Evolutionary conservation across 148 eudicot genomes (phyloP).

Genomic region (Amaranthus palmeri): DNA sequence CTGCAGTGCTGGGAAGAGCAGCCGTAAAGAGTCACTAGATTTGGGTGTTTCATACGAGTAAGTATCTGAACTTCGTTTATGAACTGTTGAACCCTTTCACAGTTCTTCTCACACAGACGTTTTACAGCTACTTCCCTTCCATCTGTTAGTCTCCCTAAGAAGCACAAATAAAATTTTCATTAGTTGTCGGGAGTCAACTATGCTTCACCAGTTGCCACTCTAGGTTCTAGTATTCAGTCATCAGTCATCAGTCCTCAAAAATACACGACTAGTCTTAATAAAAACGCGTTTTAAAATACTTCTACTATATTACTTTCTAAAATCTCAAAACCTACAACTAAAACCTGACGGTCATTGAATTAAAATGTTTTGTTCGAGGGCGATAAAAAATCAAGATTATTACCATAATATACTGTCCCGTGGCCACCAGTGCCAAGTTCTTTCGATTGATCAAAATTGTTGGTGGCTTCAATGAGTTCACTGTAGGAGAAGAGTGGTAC

Average conservation of each 20-base stretch:
- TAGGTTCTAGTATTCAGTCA: too few species aligned
- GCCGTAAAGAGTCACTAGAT: constrained; percentile 51
- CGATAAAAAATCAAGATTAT: neutral
- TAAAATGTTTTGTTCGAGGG: neutral
- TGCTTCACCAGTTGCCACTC: too few species aligned
- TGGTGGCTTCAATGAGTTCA: constrained; percentile 48
- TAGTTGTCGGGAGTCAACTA: too few species aligned
- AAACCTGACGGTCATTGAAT: too few species aligned
- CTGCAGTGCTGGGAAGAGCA: constrained; percentile 47
- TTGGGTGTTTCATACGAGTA: constrained; percentile 37
- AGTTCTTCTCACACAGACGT: constrained; percentile 47
- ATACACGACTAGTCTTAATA: too few species aligned
- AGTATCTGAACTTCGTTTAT: constrained; percentile 48
- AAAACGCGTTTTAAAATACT: too few species aligned
- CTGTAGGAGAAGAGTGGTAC: constrained; percentile 42
- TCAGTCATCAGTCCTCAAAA: too few species aligned
- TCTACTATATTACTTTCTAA: too few species aligned
- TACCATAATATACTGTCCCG: constrained; percentile 58
- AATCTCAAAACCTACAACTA: too few species aligned
- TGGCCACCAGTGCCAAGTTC: constrained; percentile 61
- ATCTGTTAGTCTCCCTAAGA: constrained; percentile 45
- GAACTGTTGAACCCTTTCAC: constrained; percentile 36
- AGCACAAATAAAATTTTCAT: neutral
- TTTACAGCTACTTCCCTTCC: constrained; percentile 60
- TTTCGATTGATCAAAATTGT: constrained; percentile 35